Evolutionary conservation across 179 eudicot species (phyloP), one percentile per base, ranked within the genome.

Genomic region (Beta corolliflora): DNA sequence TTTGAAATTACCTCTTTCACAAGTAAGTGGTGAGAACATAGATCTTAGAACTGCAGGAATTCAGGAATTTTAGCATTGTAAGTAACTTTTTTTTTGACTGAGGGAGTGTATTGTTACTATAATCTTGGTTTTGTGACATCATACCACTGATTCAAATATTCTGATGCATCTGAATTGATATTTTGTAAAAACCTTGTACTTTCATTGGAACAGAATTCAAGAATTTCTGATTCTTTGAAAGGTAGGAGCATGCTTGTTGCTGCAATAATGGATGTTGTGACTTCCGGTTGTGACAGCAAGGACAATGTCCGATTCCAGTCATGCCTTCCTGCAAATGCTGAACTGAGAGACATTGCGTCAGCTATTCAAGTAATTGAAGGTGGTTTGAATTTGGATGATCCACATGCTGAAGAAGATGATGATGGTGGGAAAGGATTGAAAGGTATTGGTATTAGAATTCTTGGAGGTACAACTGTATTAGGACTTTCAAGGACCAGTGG

Each of bases 201-300:
- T 90, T 73, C 76, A 67, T 86, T 85, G 87, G 87, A 88, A 88
- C 98, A 97, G 99, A 95, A 91, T 86, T 80, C 92, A 83, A 89
- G 94, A 82, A 78, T 87, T 91, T 92, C 89, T 88, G 95, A 94
- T 92, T 91, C 94, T 84, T 90, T 90, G 91, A 93, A 91, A 89
- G 99, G 99, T 83, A 93, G 97, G 89, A 97, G 98, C 93, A 97
- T 97, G 99, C 99, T 97, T 83, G 93, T 97, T 81, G 94, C 99
- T 69, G 97, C 99, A 81, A 90, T 97, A 71, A 94, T 97, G 99
- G 99, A 97, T 89, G 89, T 97, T 60, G 93, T 97, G 81, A 97
- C 99, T 80, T 92, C 99, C 81, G 88, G 89, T 78, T 93, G 97
- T 83, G 94, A 91, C 66, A 88, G 89, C 83, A 83, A 88, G 79